Percentiles rank a stretch among this genome's conserved stretches.
These are phyloP conservation scores for Boletus pseudopeckii DNA, from an alignment of 768 basidiomycete species.

Conservation along the genomic window DNA sequence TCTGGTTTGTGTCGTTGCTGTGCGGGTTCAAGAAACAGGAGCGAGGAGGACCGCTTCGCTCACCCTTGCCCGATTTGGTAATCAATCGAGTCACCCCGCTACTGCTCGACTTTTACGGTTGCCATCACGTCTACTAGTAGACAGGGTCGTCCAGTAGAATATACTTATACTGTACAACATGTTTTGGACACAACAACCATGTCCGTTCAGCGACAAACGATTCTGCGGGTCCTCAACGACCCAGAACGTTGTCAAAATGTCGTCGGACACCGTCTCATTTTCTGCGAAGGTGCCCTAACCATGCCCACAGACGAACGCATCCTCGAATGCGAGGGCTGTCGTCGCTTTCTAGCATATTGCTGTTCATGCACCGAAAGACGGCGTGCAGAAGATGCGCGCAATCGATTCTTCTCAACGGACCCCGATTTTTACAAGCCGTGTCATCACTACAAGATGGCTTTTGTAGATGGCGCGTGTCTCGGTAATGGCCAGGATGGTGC, in stretches of 20 bases:
- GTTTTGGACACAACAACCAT: neutral
- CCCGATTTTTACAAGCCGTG: constrained; percentile 9
- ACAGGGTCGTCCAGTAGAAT: neutral
- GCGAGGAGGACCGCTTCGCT: constrained; percentile 7
- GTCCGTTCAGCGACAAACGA: neutral
- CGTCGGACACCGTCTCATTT: neutral
- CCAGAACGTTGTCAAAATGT: neutral
- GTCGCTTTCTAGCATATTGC: neutral
- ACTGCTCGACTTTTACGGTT: constrained; percentile 17
- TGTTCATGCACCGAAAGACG: neutral
- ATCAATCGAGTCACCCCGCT: constrained; percentile 19
- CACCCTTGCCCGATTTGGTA: constrained; percentile 11
- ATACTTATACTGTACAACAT: too few species aligned
- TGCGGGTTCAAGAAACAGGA: constrained; percentile 24
- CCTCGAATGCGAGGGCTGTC: neutral
- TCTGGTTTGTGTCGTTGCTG: constrained; percentile 20
- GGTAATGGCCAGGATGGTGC: constrained; percentile 16
- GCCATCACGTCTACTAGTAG: neutral
- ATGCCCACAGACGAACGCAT: neutral
- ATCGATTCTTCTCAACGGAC: neutral
- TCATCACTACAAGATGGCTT: constrained; percentile 10
- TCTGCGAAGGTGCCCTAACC: neutral
- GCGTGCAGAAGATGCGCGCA: neutral
- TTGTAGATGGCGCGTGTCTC: neutral
- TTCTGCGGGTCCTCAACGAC: neutral